Evolutionary conservation across 2,329 filamentous ascomycete genomes (phyloP).

Genomic region (Colletotrichum viniferum): DNA sequence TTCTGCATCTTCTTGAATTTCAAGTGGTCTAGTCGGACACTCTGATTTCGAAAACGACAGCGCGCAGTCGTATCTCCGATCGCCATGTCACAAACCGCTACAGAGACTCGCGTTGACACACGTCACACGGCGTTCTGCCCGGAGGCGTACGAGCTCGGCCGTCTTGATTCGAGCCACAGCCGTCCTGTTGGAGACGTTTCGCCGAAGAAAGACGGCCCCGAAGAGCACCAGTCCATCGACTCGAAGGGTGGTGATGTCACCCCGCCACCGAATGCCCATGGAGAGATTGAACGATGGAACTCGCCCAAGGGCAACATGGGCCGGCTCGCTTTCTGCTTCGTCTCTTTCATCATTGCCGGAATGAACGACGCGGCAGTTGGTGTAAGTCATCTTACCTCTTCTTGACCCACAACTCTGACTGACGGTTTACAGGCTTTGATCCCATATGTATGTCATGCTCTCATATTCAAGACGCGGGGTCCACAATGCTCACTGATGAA

Average conservation of each 20-base stretch:
- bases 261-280: slow-evolving; percentile 4
- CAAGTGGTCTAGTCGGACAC: not conserved
- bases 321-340: slow-evolving; percentile 50
- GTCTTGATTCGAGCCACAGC: not conserved
- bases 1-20: not conserved
- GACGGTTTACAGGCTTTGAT: slow-evolving; percentile 37
- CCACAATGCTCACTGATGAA: not conserved
- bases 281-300: slow-evolving; percentile 37
- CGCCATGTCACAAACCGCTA: slow-evolving; percentile 21
- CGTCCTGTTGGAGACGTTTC: not conserved
- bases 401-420: not conserved
- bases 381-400: slow-evolving; percentile 34
- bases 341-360: slow-evolving; percentile 64
- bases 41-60: not conserved
- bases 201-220: not conserved
- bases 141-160: slow-evolving; percentile 11
- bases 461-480: fast-evolving
- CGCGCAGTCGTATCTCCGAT: not conserved
- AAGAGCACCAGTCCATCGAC: not conserved
- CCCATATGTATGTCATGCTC: slow-evolving; percentile 35
- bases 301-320: slow-evolving; percentile 34
- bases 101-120: slow-evolving; percentile 8
- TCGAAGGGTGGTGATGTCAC: not conserved
- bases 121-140: not conserved
- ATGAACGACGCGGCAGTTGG: slow-evolving; percentile 68